Evolutionary conservation across 1,139 yeast species (phyloP).

Genomic region (Arxiozyma slooffiae): DNA sequence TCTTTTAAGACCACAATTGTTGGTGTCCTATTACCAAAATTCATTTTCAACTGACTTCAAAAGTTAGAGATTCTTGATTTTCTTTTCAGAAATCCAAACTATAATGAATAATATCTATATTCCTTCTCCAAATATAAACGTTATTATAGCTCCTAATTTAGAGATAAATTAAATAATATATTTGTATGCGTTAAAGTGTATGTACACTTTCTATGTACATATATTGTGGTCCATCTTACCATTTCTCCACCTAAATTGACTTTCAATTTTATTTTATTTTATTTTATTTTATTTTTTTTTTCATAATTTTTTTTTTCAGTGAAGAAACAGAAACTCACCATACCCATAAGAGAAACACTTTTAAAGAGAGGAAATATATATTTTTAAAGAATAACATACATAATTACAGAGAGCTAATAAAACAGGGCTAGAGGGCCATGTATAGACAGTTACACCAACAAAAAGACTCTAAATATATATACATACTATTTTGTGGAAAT

Average conservation of each 20-base stretch:
- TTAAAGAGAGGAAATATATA: background rate
- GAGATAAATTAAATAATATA: no score
- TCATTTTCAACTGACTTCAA: conserved; percentile 38
- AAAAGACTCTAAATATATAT: no score
- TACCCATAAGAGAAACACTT: background rate
- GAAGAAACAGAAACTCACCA: background rate
- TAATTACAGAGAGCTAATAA: background rate
- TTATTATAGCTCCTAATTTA: background rate
- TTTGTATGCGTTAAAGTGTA: background rate
- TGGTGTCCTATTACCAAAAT: conserved; percentile 86
- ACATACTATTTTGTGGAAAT: background rate
- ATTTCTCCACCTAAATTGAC: background rate
- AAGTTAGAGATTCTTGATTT: background rate
- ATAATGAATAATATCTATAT: no score
- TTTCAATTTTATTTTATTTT: no score
- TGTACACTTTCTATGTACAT: background rate
- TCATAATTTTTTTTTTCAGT: no score
- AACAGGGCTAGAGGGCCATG: background rate
- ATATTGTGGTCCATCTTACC: background rate
- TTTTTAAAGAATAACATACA: background rate
- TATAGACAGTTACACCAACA: no score
- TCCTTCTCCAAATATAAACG: background rate
- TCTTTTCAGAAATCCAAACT: background rate
- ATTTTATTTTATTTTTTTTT: no score
- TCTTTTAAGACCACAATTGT: conserved; percentile 94